Evolutionary conservation across 2,329 filamentous ascomycete genomes (phyloP), one percentile per base, ranked within the genome.

Genomic region (Ophiognomonia clavigignenti-juglandacearum): DNA sequence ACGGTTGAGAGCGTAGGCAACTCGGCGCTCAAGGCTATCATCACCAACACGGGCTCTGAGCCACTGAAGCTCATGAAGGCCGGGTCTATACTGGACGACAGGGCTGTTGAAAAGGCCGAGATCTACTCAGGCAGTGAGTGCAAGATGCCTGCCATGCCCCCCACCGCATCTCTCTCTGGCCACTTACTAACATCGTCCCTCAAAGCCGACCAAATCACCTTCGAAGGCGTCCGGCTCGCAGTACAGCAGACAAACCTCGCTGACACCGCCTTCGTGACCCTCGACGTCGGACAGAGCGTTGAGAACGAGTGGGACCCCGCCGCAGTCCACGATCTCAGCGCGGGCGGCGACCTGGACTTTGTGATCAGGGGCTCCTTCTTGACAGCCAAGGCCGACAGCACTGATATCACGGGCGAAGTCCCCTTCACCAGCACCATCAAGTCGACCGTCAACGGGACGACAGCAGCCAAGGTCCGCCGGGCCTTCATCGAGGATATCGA

Each of bases 351-450:
- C 42, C 81, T 80, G 58, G 73, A 74, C 45, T 62, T 87, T 40
- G 68, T 73, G 45, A 71, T 80, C 5, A 64, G 66, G 4, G 83
- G 83, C 6, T 68, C 71, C 10, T 69, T 86, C 36, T 74, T 78
- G 8, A 75, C 74, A 46, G 77, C 81, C 24, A 67, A 71, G 19
- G 66, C 66, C 36, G 68, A 72, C 56, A 72, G 69, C 18, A 80
- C 70, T 39, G 65, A 73, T 34, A 70, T 86, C 29, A 62, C 73
- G 9, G 80, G 77, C 40, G 73, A 71, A 37, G 61, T 85, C 3
- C 61, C 72, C 10, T 86, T 76, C 65, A 65, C 70, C 43, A 85
- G 86, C 65, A 68, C 70, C 14, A 63, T 86, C 39, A 70, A 69
- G 43, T 68, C 83, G 51, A 63, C 71, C 6, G 69, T 87, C 35